Evolutionary conservation across 1,139 yeast genomes (phyloP).

Genomic region (Ogataea hybrid): DNA sequence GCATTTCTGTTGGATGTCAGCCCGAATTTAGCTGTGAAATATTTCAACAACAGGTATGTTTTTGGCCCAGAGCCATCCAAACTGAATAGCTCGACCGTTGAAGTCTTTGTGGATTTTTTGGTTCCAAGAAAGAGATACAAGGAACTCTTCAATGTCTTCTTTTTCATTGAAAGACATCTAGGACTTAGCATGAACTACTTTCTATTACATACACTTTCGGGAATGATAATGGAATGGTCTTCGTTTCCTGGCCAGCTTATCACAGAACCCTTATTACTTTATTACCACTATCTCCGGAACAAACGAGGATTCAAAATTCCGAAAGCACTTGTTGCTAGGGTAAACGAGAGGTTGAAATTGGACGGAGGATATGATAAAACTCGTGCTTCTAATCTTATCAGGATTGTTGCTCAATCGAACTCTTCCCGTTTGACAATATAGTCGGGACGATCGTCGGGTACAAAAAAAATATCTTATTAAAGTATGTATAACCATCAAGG

Average conservation of each 20-base stretch:
- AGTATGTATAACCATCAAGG: conserved; percentile 12
- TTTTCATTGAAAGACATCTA: background rate
- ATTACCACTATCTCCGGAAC: background rate
- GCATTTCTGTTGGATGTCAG: conserved; percentile 6
- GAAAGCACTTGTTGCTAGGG: background rate
- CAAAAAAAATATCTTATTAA: background rate
- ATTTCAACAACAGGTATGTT: conserved; percentile 3
- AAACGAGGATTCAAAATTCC: background rate
- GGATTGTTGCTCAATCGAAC: background rate
- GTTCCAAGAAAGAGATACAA: conserved; percentile 1
- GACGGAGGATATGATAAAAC: background rate
- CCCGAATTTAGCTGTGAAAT: background rate
- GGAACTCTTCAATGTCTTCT: conserved; percentile 2
- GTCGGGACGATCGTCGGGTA: background rate
- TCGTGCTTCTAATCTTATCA: background rate
- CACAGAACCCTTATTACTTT: background rate
- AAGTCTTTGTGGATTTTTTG: conserved; percentile 1
- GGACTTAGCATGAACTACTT: background rate
- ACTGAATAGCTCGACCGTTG: background rate
- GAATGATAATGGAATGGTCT: conserved; percentile 7
- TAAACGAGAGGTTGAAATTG: background rate
- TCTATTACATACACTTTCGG: background rate
- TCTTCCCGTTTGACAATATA: background rate
- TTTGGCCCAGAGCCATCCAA: background rate
- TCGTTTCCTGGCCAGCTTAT: background rate